Evolutionary conservation across 202 grass and related monocot species (phyloP), one percentile per base, ranked within the genome.

Genomic region (Carex sylvatica): DNA sequence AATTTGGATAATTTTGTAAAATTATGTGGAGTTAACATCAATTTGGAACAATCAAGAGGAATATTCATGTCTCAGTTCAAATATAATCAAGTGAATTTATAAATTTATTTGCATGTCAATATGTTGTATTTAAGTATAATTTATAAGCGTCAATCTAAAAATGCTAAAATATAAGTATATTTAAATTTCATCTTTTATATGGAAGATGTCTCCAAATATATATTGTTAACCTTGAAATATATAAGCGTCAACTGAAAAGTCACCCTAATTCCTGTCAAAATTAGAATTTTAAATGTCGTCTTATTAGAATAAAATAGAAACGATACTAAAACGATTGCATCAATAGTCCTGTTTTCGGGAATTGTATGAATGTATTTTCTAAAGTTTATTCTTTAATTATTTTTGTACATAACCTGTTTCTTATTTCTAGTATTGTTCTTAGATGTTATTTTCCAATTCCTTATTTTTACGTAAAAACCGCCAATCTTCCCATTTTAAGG

Each of bases 191-290:
- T 5, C 67, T 70, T 44, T 46, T 16, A 12, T 70, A 65, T 30
- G 62, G 8, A 46, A 70, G 67, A 70, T 74, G 9, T 13, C 46
- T 52, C 20, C 28, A 72, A 74, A 52, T 67, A 33, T 67, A 5
- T 67, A 30, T 74, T 26, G 4, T 46, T 74, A 74, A 52, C 22
- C 22, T 52, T 28, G 44, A 74, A 72, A 74, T 74, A 74, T 51
- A 53, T 52, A 28, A 74, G 44, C 10, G 12, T 1, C 22, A 74
- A 53, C 22, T 70, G 67, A 74, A 14, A 53, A 53, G 13, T 53
- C 70, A 74, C 4, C 70, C 46, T 28, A 53, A 52, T 53, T 53
- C 20, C 11, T 52, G 44, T 70, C 67, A 23, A 46, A 4, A 70
- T 46, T 70, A 52, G 70, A 44, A 74, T 24, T n/a, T 52, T 28